Percentiles rank a stretch among this genome's conserved stretches.
These are phyloP conservation scores for Zygnema cylindricum DNA, from an alignment of 139 green algal species.

Conservation along the genomic window DNA sequence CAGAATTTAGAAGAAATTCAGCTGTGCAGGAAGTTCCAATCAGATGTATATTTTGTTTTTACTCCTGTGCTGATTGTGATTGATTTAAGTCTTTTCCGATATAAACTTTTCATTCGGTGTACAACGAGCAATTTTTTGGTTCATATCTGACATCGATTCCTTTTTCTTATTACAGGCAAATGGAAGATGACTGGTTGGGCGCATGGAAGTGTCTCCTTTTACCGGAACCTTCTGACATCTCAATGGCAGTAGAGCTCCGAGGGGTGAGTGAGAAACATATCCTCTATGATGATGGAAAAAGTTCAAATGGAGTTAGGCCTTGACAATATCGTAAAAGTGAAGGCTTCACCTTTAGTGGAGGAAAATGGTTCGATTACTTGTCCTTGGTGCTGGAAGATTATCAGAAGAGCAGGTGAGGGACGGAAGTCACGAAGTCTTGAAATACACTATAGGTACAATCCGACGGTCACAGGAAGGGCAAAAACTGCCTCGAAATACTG, in stretches of 20 bases:
- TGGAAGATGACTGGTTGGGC: conserved; percentile 15
- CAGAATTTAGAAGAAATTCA: no score
- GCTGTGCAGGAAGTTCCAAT: no score
- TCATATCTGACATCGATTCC: no score
- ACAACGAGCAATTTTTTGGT: no score
- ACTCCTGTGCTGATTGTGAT: no score
- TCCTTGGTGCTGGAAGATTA: not conserved
- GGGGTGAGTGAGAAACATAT: not conserved
- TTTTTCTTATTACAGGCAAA: conserved; percentile 9
- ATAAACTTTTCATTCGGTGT: no score
- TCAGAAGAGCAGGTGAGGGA: conserved; percentile 28
- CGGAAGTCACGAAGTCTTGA: not conserved
- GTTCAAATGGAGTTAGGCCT: not conserved
- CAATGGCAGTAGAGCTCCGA: not conserved
- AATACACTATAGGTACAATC: not conserved
- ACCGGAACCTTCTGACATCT: not conserved
- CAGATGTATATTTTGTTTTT: no score
- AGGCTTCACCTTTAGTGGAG: not conserved
- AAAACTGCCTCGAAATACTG: not conserved
- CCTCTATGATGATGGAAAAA: not conserved
- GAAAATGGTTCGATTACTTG: conserved; percentile 27
- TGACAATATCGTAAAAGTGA: not conserved
- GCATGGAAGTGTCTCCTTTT: conserved; percentile 39
- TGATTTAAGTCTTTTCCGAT: no score
- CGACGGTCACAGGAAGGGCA: not conserved